These are phyloP conservation scores for Podaxis rugospora DNA, from an alignment of 768 basidiomycete genomes.

Conservation along the genomic window DNA sequence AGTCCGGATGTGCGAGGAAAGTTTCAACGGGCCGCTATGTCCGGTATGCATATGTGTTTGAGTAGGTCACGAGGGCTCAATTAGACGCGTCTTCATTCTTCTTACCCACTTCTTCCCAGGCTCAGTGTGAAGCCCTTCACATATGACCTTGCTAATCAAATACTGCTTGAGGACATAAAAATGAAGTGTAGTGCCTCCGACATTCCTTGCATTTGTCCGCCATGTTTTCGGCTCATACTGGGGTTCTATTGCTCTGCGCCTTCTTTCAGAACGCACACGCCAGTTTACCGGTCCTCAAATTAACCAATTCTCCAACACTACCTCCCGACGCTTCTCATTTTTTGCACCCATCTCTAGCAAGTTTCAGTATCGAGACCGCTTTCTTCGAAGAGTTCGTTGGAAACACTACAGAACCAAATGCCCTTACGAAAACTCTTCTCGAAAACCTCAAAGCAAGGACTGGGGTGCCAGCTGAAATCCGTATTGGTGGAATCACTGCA, in stretches of 20 bases:
- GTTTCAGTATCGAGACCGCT: conserved; percentile 53
- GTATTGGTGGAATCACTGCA: conserved; percentile 52
- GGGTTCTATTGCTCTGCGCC: background rate
- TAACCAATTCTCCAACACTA: conserved; percentile 28
- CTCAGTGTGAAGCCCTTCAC: background rate
- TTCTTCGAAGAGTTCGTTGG: conserved; percentile 49
- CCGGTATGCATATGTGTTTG: background rate
- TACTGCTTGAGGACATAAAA: background rate
- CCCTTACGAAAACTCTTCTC: conserved; percentile 37
- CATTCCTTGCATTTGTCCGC: background rate
- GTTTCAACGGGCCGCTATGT: background rate
- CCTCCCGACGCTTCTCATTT: conserved; percentile 39
- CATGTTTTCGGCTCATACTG: background rate
- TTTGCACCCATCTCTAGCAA: conserved; percentile 41
- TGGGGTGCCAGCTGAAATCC: conserved; percentile 39
- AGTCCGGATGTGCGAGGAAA: background rate
- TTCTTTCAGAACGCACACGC: background rate
- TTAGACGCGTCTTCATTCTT: background rate
- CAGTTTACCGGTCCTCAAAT: conserved; percentile 5
- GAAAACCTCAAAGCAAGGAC: conserved; percentile 41
- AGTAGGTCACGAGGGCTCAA: background rate
- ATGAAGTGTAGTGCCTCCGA: background rate
- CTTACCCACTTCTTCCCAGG: conserved; percentile 1
- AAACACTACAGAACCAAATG: conserved; percentile 38
- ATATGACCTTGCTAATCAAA: background rate